Evolutionary conservation across 1,284 basidiomycete genomes (phyloP).

Genomic region (Microbotryomycetes sp.): DNA sequence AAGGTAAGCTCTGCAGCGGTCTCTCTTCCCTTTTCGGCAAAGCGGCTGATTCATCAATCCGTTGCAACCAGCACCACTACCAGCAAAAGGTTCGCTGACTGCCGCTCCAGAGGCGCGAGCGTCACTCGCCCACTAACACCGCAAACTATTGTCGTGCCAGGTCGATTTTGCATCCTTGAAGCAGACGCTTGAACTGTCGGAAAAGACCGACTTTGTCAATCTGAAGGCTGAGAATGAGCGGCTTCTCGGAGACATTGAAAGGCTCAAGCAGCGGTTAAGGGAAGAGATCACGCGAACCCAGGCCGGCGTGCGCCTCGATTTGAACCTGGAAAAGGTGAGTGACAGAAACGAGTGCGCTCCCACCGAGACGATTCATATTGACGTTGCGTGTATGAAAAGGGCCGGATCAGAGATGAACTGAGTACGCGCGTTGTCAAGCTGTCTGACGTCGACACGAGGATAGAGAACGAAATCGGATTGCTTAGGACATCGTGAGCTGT

Average conservation of each 20-base stretch:
- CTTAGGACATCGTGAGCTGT: slow-evolving; percentile 54
- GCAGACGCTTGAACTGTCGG: slow-evolving; percentile 90
- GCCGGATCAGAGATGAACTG: slow-evolving; percentile 87
- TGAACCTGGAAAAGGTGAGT: slow-evolving; percentile 84
- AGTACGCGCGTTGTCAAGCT: slow-evolving; percentile 92
- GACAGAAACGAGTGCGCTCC: background rate
- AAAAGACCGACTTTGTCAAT: slow-evolving; percentile 94
- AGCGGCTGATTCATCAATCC: background rate
- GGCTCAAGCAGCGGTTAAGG: slow-evolving; percentile 85
- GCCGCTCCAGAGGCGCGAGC: no score
- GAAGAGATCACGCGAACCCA: slow-evolving; percentile 90
- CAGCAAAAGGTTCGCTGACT: slow-evolving; percentile 53
- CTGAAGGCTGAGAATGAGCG: slow-evolving; percentile 87
- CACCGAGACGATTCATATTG: no score
- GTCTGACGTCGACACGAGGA: slow-evolving; percentile 94
- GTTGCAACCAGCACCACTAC: slow-evolving; percentile 32
- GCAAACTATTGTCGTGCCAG: slow-evolving; percentile 44
- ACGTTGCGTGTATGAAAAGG: no score
- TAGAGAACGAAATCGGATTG: slow-evolving; percentile 92
- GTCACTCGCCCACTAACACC: background rate
- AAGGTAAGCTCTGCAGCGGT: slow-evolving; percentile 18
- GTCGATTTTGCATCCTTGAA: slow-evolving; percentile 97
- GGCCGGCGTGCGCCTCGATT: slow-evolving; percentile 84
- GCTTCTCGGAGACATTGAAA: slow-evolving; percentile 83
- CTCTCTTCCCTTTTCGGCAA: background rate